phyloP scores from a whole-genome alignment of 495 filamentous ascomycete species.

The Pyrenula aspistea region DNA sequence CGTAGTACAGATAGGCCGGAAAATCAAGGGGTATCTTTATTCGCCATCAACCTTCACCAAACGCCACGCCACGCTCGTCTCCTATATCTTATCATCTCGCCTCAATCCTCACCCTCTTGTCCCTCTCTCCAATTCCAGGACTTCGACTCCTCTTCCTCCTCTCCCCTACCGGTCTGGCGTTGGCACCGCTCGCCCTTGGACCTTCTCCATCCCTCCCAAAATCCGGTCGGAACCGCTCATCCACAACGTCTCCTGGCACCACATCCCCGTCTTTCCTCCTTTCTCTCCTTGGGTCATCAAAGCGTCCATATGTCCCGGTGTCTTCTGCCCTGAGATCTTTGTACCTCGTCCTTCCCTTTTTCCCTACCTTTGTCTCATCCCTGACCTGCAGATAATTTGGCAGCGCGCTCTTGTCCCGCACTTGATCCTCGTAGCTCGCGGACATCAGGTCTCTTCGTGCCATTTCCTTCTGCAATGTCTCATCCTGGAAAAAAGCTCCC shows the following conservation, averaged over 20 bases:
- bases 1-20: too few species aligned
- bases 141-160: neutral
- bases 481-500: conserved; percentile 88
- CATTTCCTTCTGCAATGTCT: conserved; percentile 58
- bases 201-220: neutral
- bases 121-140: neutral
- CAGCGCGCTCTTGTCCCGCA: conserved; percentile 63
- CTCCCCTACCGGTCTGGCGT: neutral
- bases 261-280: neutral
- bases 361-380: conserved; percentile 87
- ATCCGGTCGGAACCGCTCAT: neutral
- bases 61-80: too few species aligned
- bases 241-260: neutral
- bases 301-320: conserved; percentile 74
- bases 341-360: conserved; percentile 84
- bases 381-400: conserved; percentile 90
- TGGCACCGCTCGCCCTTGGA: neutral
- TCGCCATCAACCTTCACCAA: neutral
- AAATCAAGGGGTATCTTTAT: neutral
- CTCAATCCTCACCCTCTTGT: neutral
- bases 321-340: conserved; percentile 83
- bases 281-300: conserved; percentile 30
- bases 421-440: conserved; percentile 63
- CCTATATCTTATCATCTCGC: neutral
- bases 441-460: conserved; percentile 74